Base-by-base conservation (phyloP, 768 basidiomycete species). In the Boletellus ananiceps region DNA sequence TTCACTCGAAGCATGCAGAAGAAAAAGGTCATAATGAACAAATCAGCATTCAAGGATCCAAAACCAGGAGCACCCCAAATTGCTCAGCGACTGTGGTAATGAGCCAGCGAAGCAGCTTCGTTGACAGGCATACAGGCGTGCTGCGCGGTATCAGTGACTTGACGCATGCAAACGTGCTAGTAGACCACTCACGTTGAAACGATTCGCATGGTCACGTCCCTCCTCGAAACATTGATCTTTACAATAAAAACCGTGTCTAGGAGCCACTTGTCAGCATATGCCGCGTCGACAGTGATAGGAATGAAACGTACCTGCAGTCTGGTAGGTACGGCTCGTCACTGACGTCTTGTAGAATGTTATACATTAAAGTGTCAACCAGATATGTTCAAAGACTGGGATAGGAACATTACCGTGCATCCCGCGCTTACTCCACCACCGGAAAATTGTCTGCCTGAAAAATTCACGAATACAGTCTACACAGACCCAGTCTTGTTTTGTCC, bases 191-290 rank as follows among this genome's bases (percentile, higher is more conserved):
- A 55, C 50, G 6, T 50, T 57, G 37, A 57, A 53, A 18, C 32
- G 46, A 27, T 13, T 49, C 21, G 57, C 55, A 5, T 57, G 55
- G 35, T 47, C 35, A 8, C 47, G 45, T 18, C 56, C 56, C 19
- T 16, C 2, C 4, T 56, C 39, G 14, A 29, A 57, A 31, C 50
- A 33, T 23, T 57, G 56, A n/a, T 52, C 50, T 27, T 49, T 46
- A 27, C 55, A 57, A 16, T 32, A 47, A 31, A 45, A 56, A 16
- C 50, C 56, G 16, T 52, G 48, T 36, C 56, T 57, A 5, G n/a
- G 3, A 29, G 2, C 13, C 18, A 38, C 25, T 19, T 19, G 14
- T 57, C 36, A 46, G 18, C 7, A 25, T 11, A 29, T 9, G 29
- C 29, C 8, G 4, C 12, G 13, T 34, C 19, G 19, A 19, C 19